Conservation (phyloP, 345 rosid species). For the Geranium rotundifolium region DNA sequence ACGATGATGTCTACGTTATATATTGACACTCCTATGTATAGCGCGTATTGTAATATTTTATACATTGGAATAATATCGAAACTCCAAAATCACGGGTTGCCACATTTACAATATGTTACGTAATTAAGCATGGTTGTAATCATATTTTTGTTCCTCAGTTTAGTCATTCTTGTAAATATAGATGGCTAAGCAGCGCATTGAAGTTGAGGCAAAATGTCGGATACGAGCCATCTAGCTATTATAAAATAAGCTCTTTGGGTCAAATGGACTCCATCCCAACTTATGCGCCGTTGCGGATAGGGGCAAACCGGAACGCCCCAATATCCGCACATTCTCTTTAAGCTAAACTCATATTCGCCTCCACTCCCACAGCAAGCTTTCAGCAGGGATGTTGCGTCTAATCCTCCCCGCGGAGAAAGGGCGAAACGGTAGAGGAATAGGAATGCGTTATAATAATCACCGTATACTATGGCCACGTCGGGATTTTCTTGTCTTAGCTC, state of each 20-base stretch:
- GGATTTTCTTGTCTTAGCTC: slow-evolving; percentile 10
- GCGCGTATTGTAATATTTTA: no score
- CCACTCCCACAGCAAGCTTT: slow-evolving; percentile 18
- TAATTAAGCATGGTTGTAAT: no score
- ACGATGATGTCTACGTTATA: no score
- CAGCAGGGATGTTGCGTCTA: slow-evolving; percentile 1
- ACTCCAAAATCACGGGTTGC: no score
- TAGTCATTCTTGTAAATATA: no score
- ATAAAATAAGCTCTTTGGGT: slow-evolving; percentile 7
- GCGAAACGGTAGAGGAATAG: slow-evolving; percentile 6
- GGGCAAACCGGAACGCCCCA: slow-evolving; percentile 3
- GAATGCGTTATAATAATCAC: slow-evolving; percentile 16
- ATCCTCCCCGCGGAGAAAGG: neutral
- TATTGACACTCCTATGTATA: no score
- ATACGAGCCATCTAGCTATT: slow-evolving; percentile 5
- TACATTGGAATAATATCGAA: no score
- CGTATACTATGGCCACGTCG: slow-evolving; percentile 7
- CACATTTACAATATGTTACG: no score
- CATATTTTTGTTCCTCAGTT: no score
- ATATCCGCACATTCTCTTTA: slow-evolving; percentile 10
- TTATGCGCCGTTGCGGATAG: slow-evolving; percentile 8
- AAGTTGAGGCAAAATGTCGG: slow-evolving; percentile 1
- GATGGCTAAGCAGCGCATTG: neutral
- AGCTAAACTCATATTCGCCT: slow-evolving; percentile 9
- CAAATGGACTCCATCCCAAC: slow-evolving; percentile 19